These are phyloP conservation scores for Chenopodium formosanum DNA, from an alignment of 148 eudicot genomes.

Conservation along the genomic window DNA sequence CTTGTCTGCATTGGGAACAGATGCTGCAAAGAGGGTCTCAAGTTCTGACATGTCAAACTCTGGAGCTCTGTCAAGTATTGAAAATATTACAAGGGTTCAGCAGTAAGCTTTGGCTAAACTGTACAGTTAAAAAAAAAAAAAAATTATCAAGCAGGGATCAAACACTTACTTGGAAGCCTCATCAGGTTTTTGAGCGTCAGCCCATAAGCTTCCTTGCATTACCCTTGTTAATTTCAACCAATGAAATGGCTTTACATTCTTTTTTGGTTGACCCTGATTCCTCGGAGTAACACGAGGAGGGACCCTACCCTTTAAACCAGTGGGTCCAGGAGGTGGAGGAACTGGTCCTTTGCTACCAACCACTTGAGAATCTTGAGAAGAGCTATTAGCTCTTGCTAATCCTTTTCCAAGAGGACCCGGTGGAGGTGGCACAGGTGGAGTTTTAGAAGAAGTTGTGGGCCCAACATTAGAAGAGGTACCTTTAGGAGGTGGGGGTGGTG, in stretches of 20 bases:
- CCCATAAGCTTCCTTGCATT: constrained; percentile 90
- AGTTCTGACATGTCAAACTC: constrained; percentile 85
- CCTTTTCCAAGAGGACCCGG: constrained; percentile 48
- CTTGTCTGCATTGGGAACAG: constrained; percentile 46
- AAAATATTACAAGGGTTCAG: constrained; percentile 4
- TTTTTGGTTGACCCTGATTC: constrained; percentile 46
- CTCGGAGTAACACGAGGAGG: constrained; percentile 35
- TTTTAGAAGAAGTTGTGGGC: constrained; percentile 32
- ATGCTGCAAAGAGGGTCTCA: constrained; percentile 81
- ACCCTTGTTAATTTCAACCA: constrained; percentile 88
- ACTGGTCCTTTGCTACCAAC: constrained; percentile 42
- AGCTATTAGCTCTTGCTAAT: constrained; percentile 32
- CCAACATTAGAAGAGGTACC: constrained; percentile 13
- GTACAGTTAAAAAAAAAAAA: constrained; percentile 6
- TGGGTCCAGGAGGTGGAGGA: constrained; percentile 71
- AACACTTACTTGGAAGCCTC: constrained; percentile 69
- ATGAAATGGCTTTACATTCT: constrained; percentile 75
- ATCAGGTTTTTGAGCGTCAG: constrained; percentile 76
- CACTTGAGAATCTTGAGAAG: constrained; percentile 34
- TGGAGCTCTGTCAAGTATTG: constrained; percentile 53
- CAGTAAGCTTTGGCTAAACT: constrained; percentile 3
- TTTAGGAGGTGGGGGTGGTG: constrained; percentile 54
- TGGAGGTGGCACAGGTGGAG: constrained; percentile 64
- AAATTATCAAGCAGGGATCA: not conserved
- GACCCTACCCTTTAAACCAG: constrained; percentile 48